These are phyloP conservation scores for Rhizopus arrhizus DNA, from an alignment of 371 early-diverging fungal species.

Conservation along the genomic window DNA sequence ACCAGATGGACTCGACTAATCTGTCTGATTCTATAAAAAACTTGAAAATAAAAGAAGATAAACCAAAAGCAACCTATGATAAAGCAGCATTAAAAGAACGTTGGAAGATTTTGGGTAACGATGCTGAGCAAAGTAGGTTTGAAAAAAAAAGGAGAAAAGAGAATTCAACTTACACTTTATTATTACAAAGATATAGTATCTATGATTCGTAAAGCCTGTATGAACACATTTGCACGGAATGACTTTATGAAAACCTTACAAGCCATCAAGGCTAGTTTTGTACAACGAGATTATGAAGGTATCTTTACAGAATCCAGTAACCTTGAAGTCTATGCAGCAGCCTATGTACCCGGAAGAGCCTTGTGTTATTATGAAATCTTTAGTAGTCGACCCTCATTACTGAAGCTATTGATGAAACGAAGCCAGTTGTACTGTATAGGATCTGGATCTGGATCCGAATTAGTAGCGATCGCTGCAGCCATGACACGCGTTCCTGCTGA, in stretches of 20 bases:
- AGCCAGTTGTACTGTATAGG: constrained; percentile 71
- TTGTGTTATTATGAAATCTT: constrained; percentile 85
- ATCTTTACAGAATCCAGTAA: constrained; percentile 77
- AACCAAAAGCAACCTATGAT: constrained; percentile 28
- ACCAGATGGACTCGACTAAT: neutral
- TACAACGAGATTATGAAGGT: constrained; percentile 78
- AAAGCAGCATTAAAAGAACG: constrained; percentile 39
- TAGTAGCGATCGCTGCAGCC: constrained; percentile 81
- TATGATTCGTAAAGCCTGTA: constrained; percentile 67
- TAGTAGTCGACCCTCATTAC: constrained; percentile 50
- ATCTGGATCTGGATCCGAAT: constrained; percentile 87
- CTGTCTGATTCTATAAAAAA: constrained; percentile 12
- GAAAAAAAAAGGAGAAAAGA: constrained; percentile 2
- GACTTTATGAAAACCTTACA: constrained; percentile 69
- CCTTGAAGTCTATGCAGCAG: constrained; percentile 81
- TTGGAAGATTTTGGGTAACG: constrained; percentile 43
- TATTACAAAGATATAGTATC: constrained; percentile 61
- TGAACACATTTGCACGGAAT: constrained; percentile 57
- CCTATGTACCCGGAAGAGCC: constrained; percentile 85
- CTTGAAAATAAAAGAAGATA: constrained; percentile 4
- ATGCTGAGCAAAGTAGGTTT: constrained; percentile 60
- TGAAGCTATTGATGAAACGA: constrained; percentile 43
- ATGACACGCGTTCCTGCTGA: constrained; percentile 56
- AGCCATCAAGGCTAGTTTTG: constrained; percentile 79
- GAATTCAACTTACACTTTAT: neutral